phyloP scores from a whole-genome alignment of 306 rosid genomes.

The Vicia faba region DNA sequence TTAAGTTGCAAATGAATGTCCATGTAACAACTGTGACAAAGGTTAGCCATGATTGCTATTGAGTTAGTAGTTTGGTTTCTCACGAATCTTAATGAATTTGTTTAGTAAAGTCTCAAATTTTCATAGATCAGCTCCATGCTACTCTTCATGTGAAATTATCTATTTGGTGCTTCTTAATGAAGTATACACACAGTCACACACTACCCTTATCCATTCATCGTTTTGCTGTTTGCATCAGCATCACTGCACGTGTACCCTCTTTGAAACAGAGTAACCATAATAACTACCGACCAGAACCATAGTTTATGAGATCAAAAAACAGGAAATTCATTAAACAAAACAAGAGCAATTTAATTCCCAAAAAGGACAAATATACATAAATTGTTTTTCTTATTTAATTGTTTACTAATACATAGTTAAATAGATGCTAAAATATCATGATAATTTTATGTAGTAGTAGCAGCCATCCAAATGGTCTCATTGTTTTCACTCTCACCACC shows the following conservation, averaged over 20 bases:
- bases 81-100: too few species aligned
- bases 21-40: background rate
- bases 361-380: slow-evolving; percentile 35
- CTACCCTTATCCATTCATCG: background rate
- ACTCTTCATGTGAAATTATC: too few species aligned
- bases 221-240: background rate
- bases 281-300: slow-evolving; percentile 53
- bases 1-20: background rate
- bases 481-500: slow-evolving; percentile 54
- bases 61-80: background rate
- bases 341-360: background rate
- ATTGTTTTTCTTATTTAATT: background rate
- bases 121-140: too few species aligned
- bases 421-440: slow-evolving; percentile 15
- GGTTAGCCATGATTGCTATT: background rate
- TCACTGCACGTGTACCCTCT: background rate
- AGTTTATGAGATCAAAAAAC: slow-evolving; percentile 33
- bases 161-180: too few species aligned
- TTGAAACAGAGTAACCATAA: slow-evolving; percentile 49
- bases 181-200: too few species aligned
- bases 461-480: slow-evolving; percentile 56
- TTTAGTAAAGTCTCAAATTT: too few species aligned
- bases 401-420: slow-evolving; percentile 30
- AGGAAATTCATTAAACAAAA: background rate
- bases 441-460: background rate